Base-by-base conservation (phyloP, 1,139 yeast genomes). In the Yamadazyma siamensis region DNA sequence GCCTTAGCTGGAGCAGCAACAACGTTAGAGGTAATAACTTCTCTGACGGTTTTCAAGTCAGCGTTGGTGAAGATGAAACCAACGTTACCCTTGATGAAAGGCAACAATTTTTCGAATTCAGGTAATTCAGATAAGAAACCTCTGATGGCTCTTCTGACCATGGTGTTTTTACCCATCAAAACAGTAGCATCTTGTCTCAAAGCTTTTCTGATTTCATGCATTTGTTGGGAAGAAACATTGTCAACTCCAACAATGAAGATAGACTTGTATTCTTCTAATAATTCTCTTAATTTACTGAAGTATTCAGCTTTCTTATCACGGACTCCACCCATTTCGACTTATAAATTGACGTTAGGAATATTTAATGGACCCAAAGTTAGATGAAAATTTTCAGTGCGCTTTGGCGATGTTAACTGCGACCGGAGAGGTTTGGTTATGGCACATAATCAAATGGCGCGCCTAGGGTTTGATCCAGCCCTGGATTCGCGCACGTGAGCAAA, bases 1-100 rank as follows among this genome's bases (percentile, higher is more conserved):
- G 98, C 94, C 77, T 89, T 89, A 60, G 99, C 99, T 71, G 99
- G 99, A 60, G 99, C 99, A 63, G 96, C 96, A 65, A 91, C 97
- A 72, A 83, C 91, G 87, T 94, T 91, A 59, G 85, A 67, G 54
- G 83, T 62, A 57, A 91, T 75, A 47, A 73, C 75, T 51, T 88
- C 96, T 78, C 96, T 94, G 73, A 89, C 75, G 56, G 76, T 68
- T 79, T 86, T 84, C 70, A 91, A 81, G 72, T 94, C 95, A 54
- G 67, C 71, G 82, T 91, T 91, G 76, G 98, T 91, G 96, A 91
- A 91, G 52, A 91, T 84, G 84, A 91, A 91, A 78, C 98, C 98
- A 75, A 91, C 89, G 78, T 91, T 91, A 73, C 98, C 98, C 71
- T 71, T 87, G 68, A 94, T 77, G 76, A 71, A 82, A 53, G 98